These are phyloP conservation scores for Xerocomellus dryophilus DNA, from an alignment of 768 basidiomycete genomes.

Conservation along the genomic window DNA sequence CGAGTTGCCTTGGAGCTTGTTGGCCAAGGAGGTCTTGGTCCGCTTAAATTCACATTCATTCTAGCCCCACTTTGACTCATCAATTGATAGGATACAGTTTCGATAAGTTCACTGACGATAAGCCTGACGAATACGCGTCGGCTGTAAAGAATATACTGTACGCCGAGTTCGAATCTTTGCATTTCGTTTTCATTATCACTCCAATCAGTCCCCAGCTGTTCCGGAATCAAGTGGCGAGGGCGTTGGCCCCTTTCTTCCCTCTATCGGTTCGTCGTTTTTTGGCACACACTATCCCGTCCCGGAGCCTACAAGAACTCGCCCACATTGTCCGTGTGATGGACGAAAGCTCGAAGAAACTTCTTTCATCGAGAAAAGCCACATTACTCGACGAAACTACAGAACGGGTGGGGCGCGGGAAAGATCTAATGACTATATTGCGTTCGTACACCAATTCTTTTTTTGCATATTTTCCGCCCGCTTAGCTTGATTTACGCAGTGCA, in stretches of 20 bases:
- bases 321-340: background rate
- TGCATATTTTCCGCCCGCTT: background rate
- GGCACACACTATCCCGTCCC: background rate
- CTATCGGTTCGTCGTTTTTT: background rate
- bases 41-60: background rate
- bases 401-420: background rate
- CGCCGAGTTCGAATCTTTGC: background rate
- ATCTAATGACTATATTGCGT: background rate
- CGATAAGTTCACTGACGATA: constrained; percentile 1
- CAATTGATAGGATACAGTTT: background rate
- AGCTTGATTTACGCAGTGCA: background rate
- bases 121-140: background rate
- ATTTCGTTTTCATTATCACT: background rate
- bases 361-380: background rate
- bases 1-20: background rate
- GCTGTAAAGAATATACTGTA: constrained; percentile 3
- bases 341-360: constrained; percentile 1
- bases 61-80: background rate
- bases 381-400: background rate
- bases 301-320: background rate
- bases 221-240: background rate
- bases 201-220: background rate
- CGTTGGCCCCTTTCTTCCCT: constrained; percentile 1
- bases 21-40: constrained; percentile 3
- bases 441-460: background rate